Evolutionary conservation across 306 rosid genomes (phyloP).

Genomic region (Vigna reflexopilosa): DNA sequence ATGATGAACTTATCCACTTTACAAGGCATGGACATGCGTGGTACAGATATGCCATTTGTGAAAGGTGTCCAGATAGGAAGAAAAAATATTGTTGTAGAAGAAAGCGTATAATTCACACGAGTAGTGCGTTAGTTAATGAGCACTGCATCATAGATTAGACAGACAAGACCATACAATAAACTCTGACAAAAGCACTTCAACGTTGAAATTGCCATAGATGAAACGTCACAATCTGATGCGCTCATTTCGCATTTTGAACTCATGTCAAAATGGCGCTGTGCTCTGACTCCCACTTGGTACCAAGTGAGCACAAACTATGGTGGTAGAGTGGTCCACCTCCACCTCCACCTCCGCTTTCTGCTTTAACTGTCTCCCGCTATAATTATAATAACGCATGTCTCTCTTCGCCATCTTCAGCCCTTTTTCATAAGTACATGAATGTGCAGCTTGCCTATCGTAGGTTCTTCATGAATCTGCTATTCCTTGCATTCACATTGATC

Average conservation of each 20-base stretch:
- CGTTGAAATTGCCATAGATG: no score
- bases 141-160: no score
- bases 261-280: neutral
- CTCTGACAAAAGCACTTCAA: no score
- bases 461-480: conserved; percentile 42
- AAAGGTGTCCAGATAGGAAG: no score
- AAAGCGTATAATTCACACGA: no score
- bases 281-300: neutral
- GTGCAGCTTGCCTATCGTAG: conserved; percentile 16
- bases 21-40: neutral
- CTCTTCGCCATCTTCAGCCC: neutral
- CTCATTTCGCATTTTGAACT: neutral
- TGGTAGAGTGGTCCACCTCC: neutral
- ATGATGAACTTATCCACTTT: no score
- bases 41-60: no score
- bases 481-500: conserved; percentile 46
- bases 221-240: neutral
- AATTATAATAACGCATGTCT: neutral
- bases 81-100: no score
- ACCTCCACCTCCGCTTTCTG: neutral
- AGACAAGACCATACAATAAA: no score
- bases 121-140: no score
- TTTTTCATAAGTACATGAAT: neutral
- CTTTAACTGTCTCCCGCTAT: conserved; percentile 34
- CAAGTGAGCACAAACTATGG: neutral